Conservation (phyloP, 2,329 filamentous ascomycete genomes). For the Drechslera avenae region DNA sequence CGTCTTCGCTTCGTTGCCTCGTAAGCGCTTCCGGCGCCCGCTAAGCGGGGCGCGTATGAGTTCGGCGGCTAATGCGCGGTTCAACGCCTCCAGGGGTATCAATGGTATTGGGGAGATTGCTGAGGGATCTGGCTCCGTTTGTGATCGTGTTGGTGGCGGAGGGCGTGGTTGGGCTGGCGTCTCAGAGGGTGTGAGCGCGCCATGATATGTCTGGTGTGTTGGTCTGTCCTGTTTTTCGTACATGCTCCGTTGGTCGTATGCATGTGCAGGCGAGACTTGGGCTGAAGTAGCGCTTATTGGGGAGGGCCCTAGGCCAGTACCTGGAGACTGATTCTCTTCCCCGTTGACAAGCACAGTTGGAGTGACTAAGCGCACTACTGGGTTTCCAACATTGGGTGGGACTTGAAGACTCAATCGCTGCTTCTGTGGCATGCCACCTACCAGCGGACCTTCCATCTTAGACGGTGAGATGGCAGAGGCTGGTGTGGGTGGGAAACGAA, state of each 20-base stretch:
- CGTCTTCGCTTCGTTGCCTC: constrained; percentile 54
- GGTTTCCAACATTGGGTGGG: constrained; percentile 64
- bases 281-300: constrained; percentile 27
- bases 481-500: constrained; percentile 48
- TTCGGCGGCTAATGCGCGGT: constrained; percentile 54
- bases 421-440: constrained; percentile 39
- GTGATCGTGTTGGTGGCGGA: constrained; percentile 16
- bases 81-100: constrained; percentile 50
- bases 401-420: constrained; percentile 67
- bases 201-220: constrained; percentile 33
- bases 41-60: constrained; percentile 53
- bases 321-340: constrained; percentile 43
- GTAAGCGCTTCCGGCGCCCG: constrained; percentile 50
- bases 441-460: constrained; percentile 25
- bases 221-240: constrained; percentile 21
- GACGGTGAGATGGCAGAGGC: constrained; percentile 45
- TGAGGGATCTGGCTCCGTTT: constrained; percentile 13
- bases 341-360: constrained; percentile 62
- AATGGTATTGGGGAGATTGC: constrained; percentile 13
- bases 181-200: constrained; percentile 38
- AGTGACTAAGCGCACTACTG: constrained; percentile 65
- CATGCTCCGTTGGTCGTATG: constrained; percentile 23
- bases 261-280: constrained; percentile 23
- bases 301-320: constrained; percentile 31
- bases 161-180: constrained; percentile 30